These are phyloP conservation scores for Funneliformis geosporum DNA, from an alignment of 192 early-diverging fungal species.

Conservation along the genomic window DNA sequence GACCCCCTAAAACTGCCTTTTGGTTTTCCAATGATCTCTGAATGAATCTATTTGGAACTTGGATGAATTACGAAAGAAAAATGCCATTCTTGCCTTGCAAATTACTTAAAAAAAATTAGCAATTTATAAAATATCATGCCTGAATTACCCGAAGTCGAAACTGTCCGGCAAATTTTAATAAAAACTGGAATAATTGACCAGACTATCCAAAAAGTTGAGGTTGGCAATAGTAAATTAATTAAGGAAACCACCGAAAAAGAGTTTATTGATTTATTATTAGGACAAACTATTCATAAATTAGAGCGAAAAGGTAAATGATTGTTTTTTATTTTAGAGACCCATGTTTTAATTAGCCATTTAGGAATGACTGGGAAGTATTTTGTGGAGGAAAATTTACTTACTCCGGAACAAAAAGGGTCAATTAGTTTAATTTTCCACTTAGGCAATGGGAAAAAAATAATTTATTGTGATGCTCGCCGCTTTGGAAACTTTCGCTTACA, in stretches of 20 bases:
- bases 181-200: neutral
- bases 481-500: constrained; percentile 13
- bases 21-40: no score
- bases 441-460: constrained; percentile 2
- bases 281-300: neutral
- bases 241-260: neutral
- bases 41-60: no score
- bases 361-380: constrained; percentile 15
- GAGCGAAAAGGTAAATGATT: constrained; percentile 9
- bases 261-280: constrained; percentile 5
- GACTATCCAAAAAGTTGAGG: constrained; percentile 3
- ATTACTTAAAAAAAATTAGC: neutral
- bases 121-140: constrained; percentile 2
- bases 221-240: neutral
- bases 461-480: neutral
- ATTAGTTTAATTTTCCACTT: neutral
- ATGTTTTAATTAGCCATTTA: constrained; percentile 2
- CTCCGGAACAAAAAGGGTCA: neutral
- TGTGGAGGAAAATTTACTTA: neutral
- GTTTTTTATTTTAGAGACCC: constrained; percentile 6
- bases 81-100: no score
- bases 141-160: constrained; percentile 11
- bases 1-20: no score
- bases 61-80: no score
- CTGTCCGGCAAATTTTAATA: neutral